Conservation (phyloP, 345 rosid genomes). For the Punica granatum region DNA sequence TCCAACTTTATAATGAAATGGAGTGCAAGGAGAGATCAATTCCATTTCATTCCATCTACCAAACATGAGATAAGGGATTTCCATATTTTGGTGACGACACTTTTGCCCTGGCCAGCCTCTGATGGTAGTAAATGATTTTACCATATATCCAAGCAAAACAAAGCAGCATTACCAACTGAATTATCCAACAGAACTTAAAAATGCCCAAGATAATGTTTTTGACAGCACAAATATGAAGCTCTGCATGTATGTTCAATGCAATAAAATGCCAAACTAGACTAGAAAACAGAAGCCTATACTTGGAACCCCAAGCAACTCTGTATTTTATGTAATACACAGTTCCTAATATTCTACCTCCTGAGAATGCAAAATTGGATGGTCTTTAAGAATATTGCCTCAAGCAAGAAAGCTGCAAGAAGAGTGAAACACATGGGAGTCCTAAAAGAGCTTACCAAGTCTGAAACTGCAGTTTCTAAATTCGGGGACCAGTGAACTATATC, state of each 20-base stretch:
- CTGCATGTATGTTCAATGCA: neutral
- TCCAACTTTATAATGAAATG: too few relatives aligned
- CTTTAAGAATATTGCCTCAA: conserved; percentile 5
- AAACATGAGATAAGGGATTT: neutral
- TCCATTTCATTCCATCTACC: too few relatives aligned
- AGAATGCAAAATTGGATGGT: conserved; percentile 8
- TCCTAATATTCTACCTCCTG: conserved; percentile 98
- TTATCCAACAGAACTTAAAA: neutral
- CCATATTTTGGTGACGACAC: neutral
- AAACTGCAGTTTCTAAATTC: conserved; percentile 93
- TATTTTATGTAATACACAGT: conserved; percentile 78
- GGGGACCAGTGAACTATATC: conserved; percentile 99
- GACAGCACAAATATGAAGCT: too few relatives aligned
- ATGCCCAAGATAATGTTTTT: neutral
- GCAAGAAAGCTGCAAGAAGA: conserved; percentile 2
- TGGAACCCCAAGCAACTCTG: conserved; percentile 89
- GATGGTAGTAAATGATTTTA: neutral
- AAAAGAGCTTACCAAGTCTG: conserved; percentile 70
- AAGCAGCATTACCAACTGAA: neutral
- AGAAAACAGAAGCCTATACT: conserved; percentile 27
- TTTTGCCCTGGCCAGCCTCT: neutral
- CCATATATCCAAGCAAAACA: neutral
- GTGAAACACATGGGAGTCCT: conserved; percentile 14
- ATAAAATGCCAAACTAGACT: neutral
- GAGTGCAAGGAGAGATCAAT: too few relatives aligned